Evolutionary conservation across 495 filamentous ascomycete species (phyloP).

Genomic region (Clavariopsis aquatica): DNA sequence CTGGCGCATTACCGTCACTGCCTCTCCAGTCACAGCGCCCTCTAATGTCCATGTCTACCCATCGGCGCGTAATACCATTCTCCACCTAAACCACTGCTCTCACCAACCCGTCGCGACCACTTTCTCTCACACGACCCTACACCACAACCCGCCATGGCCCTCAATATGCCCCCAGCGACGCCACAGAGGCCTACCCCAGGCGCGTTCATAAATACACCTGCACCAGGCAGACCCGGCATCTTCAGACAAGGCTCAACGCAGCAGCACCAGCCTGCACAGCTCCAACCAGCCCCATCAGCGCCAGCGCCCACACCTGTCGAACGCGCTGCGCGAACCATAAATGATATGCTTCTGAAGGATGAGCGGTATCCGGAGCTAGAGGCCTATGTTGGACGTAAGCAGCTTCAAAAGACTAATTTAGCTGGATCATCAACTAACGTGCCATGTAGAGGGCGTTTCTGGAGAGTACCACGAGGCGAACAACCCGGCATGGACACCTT

Average conservation of each 20-base stretch:
- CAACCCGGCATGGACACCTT: slow-evolving; percentile 77
- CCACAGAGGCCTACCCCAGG: slow-evolving; percentile 38
- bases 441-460: slow-evolving; percentile 69
- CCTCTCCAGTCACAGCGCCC: neutral
- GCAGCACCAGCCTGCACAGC: slow-evolving; percentile 28
- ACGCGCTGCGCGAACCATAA: slow-evolving; percentile 81
- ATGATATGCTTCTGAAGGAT: slow-evolving; percentile 71
- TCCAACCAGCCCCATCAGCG: slow-evolving; percentile 15
- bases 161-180: slow-evolving; percentile 28
- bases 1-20: neutral
- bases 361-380: slow-evolving; percentile 86
- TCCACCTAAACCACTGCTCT: slow-evolving; percentile 20
- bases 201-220: slow-evolving; percentile 45
- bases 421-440: slow-evolving; percentile 12
- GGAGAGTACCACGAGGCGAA: slow-evolving; percentile 82
- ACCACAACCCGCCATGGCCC: slow-evolving; percentile 7
- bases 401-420: neutral
- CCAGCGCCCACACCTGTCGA: slow-evolving; percentile 63
- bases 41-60: slow-evolving; percentile 20
- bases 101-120: slow-evolving; percentile 16
- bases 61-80: slow-evolving; percentile 22
- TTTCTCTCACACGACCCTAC: neutral
- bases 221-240: slow-evolving; percentile 34
- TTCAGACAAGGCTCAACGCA: slow-evolving; percentile 19
- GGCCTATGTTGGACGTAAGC: slow-evolving; percentile 82